Conservation (phyloP, 352 stramenopile genomes). For the Phytopythium helicoides region DNA sequence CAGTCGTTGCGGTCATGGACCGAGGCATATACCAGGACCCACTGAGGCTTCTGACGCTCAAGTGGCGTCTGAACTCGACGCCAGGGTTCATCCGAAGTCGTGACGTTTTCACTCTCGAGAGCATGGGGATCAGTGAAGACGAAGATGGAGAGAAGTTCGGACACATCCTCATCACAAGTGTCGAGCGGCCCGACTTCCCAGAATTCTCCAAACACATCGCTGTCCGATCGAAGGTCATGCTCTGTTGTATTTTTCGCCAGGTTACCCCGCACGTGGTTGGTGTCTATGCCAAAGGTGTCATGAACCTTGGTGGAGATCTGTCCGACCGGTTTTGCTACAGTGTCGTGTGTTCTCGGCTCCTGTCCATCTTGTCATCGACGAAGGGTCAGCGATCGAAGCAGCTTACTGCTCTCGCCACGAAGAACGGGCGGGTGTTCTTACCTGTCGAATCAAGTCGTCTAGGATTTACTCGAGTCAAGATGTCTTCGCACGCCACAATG, state of each 20-base stretch:
- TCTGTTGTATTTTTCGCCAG: conserved; percentile 62
- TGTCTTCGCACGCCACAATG: no score
- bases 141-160: conserved; percentile 31
- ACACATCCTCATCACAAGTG: conserved; percentile 49
- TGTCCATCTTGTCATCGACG: conserved; percentile 27
- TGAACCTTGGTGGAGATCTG: conserved; percentile 44
- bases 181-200: conserved; percentile 39
- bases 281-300: conserved; percentile 54
- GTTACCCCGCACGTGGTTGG: conserved; percentile 28
- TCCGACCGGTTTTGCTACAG: conserved; percentile 39
- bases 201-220: conserved; percentile 25
- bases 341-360: conserved; percentile 36
- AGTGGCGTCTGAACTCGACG: conserved; percentile 34
- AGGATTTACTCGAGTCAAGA: no score
- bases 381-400: conserved; percentile 43
- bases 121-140: conserved; percentile 38
- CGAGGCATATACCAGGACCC: conserved; percentile 31
- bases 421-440: background rate
- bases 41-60: conserved; percentile 50
- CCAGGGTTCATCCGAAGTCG: conserved; percentile 39
- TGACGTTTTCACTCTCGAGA: conserved; percentile 49
- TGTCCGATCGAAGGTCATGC: conserved; percentile 42
- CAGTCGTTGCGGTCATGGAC: conserved; percentile 45
- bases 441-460: background rate
- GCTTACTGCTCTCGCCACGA: conserved; percentile 23